phyloP scores from a whole-genome alignment of 805 yeast genomes.

The Ogataea nitratoaversa region DNA sequence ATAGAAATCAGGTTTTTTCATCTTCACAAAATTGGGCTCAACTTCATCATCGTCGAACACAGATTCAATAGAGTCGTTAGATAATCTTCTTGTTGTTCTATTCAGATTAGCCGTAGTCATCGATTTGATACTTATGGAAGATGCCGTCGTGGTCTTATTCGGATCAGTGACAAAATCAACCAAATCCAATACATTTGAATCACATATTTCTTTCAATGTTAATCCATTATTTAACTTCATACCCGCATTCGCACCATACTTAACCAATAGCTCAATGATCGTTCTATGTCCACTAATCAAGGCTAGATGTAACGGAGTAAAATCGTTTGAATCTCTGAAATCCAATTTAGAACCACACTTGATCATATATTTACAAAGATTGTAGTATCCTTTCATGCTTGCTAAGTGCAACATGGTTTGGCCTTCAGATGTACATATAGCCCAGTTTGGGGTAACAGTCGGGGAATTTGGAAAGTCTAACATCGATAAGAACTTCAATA shows the following conservation, averaged over 20 bases:
- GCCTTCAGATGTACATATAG: slow-evolving; percentile 75
- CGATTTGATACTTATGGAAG: too few relatives aligned
- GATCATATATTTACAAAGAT: slow-evolving; percentile 59
- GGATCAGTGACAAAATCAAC: slow-evolving; percentile 21
- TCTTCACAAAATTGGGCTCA: slow-evolving; percentile 17
- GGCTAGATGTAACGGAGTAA: slow-evolving; percentile 86
- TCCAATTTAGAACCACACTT: slow-evolving; percentile 64
- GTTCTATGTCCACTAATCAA: slow-evolving; percentile 69
- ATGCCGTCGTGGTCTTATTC: too few relatives aligned
- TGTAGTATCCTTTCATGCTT: slow-evolving; percentile 64
- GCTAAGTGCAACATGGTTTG: slow-evolving; percentile 89
- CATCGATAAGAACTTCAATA: slow-evolving; percentile 48
- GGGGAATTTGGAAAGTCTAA: slow-evolving; percentile 65
- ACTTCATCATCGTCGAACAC: slow-evolving; percentile 20
- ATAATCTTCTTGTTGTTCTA: slow-evolving; percentile 17
- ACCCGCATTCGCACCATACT: slow-evolving; percentile 58
- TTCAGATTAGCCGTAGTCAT: slow-evolving; percentile 1
- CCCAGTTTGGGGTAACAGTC: slow-evolving; percentile 64
- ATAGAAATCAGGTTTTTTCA: slow-evolving; percentile 17
- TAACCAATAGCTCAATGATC: slow-evolving; percentile 56
- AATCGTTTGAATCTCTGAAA: slow-evolving; percentile 71
- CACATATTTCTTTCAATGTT: slow-evolving; percentile 38
- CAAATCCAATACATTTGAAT: slow-evolving; percentile 35
- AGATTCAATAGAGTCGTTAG: slow-evolving; percentile 28
- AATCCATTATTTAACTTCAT: slow-evolving; percentile 49